Conservation (phyloP, 2,329 filamentous ascomycete species). For the Alternaria solani region DNA sequence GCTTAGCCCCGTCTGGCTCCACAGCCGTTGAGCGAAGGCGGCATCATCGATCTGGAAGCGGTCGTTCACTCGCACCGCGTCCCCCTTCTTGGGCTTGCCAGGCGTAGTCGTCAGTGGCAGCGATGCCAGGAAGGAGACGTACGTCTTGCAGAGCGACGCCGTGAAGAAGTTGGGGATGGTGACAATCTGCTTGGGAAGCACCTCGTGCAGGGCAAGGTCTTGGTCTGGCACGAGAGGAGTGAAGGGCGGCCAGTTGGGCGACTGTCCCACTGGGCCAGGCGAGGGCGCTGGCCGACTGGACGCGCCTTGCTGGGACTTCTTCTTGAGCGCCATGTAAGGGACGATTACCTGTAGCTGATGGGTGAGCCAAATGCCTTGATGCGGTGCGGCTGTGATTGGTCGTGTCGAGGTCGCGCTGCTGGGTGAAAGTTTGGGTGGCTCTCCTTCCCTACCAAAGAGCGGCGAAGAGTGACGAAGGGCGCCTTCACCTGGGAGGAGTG, state of each 20-base stretch:
- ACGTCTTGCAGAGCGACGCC: conserved; percentile 75
- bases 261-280: conserved; percentile 13
- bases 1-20: conserved; percentile 77
- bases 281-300: conserved; percentile 4
- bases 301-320: conserved; percentile 29
- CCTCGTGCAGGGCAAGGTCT: conserved; percentile 67
- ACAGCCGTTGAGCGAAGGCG: conserved; percentile 76
- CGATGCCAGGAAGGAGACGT: conserved; percentile 74
- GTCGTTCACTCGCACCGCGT: conserved; percentile 87
- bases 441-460: conserved; percentile 10
- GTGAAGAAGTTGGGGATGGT: conserved; percentile 79
- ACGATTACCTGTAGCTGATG: background rate
- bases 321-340: conserved; percentile 42
- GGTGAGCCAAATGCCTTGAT: background rate
- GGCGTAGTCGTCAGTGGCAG: conserved; percentile 81
- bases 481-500: background rate
- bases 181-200: conserved; percentile 73
- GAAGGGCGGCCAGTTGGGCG: conserved; percentile 75
- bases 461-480: background rate
- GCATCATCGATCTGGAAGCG: conserved; percentile 83
- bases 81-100: conserved; percentile 77
- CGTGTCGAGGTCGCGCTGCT: background rate
- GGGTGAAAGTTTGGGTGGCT: conserved; percentile 2
- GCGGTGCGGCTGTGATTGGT: background rate
- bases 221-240: conserved; percentile 71